Evolutionary conservation across 2,329 filamentous ascomycete genomes (phyloP).

Genomic region (Fusarium setosum): DNA sequence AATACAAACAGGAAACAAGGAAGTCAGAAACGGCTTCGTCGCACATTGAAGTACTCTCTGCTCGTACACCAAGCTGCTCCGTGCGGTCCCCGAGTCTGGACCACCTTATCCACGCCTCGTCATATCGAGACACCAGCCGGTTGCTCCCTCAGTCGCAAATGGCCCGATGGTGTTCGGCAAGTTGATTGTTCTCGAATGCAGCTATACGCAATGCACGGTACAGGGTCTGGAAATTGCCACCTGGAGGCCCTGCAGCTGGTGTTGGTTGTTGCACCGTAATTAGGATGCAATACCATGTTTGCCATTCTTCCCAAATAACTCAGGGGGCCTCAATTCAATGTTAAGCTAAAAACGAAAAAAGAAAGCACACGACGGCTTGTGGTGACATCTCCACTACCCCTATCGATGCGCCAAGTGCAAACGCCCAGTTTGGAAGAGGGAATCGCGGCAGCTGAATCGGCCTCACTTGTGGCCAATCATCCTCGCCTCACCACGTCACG

Average conservation of each 20-base stretch:
- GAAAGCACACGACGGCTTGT: constrained; percentile 1
- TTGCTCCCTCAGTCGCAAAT: not conserved
- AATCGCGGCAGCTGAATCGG: not conserved
- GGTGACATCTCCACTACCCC: constrained; percentile 1
- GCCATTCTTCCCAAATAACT: constrained; percentile 1
- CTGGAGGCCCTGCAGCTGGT: constrained; percentile 8
- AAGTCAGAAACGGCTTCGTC: constrained; percentile 20
- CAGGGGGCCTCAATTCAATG: constrained; percentile 4
- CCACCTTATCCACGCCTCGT: constrained; percentile 4
- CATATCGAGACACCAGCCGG: not conserved
- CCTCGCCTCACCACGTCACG: constrained; percentile 19
- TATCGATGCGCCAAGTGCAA: not conserved
- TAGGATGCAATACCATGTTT: constrained; percentile 27
- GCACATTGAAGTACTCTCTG: constrained; percentile 5
- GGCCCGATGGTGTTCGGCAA: constrained; percentile 4
- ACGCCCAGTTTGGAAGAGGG: not conserved
- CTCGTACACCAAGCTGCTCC: constrained; percentile 6
- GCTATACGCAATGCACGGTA: constrained; percentile 12
- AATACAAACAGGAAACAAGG: constrained; percentile 26
- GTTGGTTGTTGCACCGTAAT: constrained; percentile 12
- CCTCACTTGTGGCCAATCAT: not conserved
- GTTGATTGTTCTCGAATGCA: constrained; percentile 8
- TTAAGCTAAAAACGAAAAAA: constrained; percentile 15
- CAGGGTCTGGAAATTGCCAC: constrained; percentile 20
- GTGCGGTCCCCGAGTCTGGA: constrained; percentile 13